Evolutionary conservation across 2,329 filamentous ascomycete species (phyloP).

Genomic region (Thelonectria rubi): DNA sequence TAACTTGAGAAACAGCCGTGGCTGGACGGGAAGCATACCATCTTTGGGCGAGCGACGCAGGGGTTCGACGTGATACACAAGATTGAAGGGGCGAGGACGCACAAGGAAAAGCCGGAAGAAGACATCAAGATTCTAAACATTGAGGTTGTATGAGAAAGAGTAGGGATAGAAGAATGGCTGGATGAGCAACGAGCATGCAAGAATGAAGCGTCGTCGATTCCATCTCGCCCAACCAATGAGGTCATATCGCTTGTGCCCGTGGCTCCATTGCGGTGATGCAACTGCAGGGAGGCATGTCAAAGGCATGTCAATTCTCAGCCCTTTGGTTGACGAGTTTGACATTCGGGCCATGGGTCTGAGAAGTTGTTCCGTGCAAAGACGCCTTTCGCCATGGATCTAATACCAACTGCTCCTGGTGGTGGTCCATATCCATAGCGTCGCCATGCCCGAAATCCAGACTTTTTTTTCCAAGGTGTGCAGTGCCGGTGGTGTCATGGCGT

Average conservation of each 20-base stretch:
- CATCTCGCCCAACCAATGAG: conserved; percentile 24
- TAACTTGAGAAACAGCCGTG: conserved; percentile 69
- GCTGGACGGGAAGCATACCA: conserved; percentile 95
- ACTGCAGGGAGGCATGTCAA: conserved; percentile 16
- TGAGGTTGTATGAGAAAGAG: conserved; percentile 58
- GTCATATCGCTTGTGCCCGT: conserved; percentile 14
- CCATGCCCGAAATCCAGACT: background rate
- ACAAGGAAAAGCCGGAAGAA: conserved; percentile 92
- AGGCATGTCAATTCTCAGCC: conserved; percentile 20
- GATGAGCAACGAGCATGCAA: background rate
- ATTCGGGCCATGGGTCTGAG: background rate
- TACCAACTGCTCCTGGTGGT: background rate
- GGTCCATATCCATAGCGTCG: conserved; percentile 6
- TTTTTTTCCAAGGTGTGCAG: background rate
- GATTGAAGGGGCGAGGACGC: conserved; percentile 90
- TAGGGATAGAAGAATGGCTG: background rate
- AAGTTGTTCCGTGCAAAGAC: background rate
- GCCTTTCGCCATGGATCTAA: too few relatives aligned
- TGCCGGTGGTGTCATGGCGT: conserved; percentile 22
- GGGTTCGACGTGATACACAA: conserved; percentile 94
- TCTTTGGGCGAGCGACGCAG: conserved; percentile 90
- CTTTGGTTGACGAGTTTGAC: conserved; percentile 17
- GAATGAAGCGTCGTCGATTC: too few relatives aligned
- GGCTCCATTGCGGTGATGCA: conserved; percentile 14
- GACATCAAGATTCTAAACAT: conserved; percentile 98